A percentile compares a stretch with the other conserved stretches of the same genome.
These are phyloP conservation scores for Lomentospora prolificans DNA, from an alignment of 2,329 filamentous ascomycete species.

Conservation along the genomic window DNA sequence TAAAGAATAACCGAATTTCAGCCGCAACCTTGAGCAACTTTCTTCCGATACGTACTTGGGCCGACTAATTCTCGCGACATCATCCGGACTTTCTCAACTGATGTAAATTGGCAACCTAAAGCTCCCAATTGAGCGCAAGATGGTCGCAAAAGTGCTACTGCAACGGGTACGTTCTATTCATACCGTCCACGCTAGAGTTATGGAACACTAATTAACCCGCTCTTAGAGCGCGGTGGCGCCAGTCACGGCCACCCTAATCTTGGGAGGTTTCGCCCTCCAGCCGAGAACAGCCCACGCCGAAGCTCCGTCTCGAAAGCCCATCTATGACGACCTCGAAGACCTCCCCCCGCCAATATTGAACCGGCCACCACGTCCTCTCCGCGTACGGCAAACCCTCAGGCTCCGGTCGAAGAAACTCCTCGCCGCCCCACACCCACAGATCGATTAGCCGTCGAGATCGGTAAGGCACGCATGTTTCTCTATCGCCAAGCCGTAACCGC, in stretches of 20 bases:
- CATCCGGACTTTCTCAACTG: slow-evolving; percentile 5
- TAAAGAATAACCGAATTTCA: slow-evolving; percentile 9
- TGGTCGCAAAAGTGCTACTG: slow-evolving; percentile 52
- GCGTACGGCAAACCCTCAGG: slow-evolving; percentile 12
- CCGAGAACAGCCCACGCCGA: slow-evolving; percentile 43
- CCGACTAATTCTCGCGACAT: slow-evolving; percentile 12
- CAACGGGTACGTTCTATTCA: slow-evolving; percentile 34
- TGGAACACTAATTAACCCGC: slow-evolving; percentile 17
- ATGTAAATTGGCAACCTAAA: slow-evolving; percentile 3
- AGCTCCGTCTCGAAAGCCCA: slow-evolving; percentile 51
- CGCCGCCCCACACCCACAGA: slow-evolving; percentile 72
- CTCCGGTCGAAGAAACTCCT: slow-evolving; percentile 21
- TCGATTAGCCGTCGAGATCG: slow-evolving; percentile 74
- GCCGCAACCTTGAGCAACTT: slow-evolving; percentile 6
- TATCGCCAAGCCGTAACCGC: slow-evolving; percentile 63
- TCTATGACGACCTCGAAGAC: slow-evolving; percentile 64
- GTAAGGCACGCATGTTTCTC: slow-evolving; percentile 68
- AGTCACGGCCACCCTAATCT: slow-evolving; percentile 41
- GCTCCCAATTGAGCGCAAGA: slow-evolving; percentile 39
- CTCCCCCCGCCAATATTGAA: slow-evolving; percentile 20
- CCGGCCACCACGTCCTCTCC: slow-evolving; percentile 21
- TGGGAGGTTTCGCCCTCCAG: slow-evolving; percentile 36
- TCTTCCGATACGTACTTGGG: slow-evolving; percentile 7
- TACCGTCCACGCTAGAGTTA: not conserved
- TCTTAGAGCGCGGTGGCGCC: slow-evolving; percentile 40